phyloP scores from a whole-genome alignment of 495 filamentous ascomycete species.

The Jackrogersella multiformis region DNA sequence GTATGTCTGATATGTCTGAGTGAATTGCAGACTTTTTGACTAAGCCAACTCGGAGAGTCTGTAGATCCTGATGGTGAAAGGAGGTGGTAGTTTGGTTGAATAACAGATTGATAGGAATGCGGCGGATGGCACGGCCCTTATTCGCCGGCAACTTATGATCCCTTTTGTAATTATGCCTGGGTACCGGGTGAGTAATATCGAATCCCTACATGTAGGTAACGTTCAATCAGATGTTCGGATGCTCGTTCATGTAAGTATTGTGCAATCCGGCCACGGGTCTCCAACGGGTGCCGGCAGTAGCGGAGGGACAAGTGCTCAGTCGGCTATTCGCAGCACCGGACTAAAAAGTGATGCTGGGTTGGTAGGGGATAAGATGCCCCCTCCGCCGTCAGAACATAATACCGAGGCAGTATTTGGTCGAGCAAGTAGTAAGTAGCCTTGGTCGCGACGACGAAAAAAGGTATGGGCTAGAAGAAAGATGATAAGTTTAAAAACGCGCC shows the following conservation, averaged over 20 bases:
- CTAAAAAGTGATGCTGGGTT: background rate
- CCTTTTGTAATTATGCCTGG: slow-evolving; percentile 19
- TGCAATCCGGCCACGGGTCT: slow-evolving; percentile 25
- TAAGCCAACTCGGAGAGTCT: slow-evolving; percentile 4
- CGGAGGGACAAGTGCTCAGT: slow-evolving; percentile 8
- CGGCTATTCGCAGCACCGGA: slow-evolving; percentile 15
- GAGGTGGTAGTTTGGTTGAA: background rate
- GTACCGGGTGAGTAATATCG: slow-evolving; percentile 13
- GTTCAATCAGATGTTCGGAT: slow-evolving; percentile 20
- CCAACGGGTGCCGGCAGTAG: slow-evolving; percentile 36
- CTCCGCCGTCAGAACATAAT: slow-evolving; percentile 8
- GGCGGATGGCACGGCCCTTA: slow-evolving; percentile 27
- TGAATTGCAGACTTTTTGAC: background rate
- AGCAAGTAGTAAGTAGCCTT: background rate
- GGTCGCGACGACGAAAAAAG: background rate
- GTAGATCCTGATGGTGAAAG: slow-evolving; percentile 5
- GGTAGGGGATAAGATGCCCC: background rate
- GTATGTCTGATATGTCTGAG: too few species aligned
- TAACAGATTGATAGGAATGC: slow-evolving; percentile 1
- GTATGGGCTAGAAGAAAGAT: background rate
- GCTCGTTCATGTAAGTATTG: slow-evolving; percentile 14
- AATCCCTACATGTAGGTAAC: background rate
- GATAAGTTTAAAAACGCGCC: slow-evolving; percentile 5
- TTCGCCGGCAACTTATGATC: slow-evolving; percentile 20
- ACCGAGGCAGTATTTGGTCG: background rate